Conservation (phyloP, 2,329 filamentous ascomycete genomes). For the Sporothrix inflata region DNA sequence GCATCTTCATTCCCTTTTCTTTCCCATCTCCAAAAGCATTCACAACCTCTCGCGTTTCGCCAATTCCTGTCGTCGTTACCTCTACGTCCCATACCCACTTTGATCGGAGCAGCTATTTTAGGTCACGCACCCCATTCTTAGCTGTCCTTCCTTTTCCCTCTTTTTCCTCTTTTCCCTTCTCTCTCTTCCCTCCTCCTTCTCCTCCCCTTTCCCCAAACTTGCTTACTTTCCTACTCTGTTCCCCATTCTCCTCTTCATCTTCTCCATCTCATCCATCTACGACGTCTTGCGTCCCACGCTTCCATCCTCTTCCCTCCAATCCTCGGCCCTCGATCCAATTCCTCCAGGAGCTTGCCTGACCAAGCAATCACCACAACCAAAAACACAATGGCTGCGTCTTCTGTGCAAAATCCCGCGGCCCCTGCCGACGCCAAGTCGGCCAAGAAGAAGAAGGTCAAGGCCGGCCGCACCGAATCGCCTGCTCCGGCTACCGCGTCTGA, state of each 20-base stretch:
- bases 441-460: conserved; percentile 71
- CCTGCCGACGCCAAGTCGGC: conserved; percentile 66
- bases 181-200: neutral
- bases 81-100: conserved; percentile 18
- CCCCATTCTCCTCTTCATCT: neutral
- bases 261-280: neutral
- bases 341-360: conserved; percentile 14
- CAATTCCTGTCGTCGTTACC: neutral
- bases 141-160: conserved; percentile 14
- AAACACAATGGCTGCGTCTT: conserved; percentile 63
- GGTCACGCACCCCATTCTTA: conserved; percentile 24
- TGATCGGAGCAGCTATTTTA: conserved; percentile 22
- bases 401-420: conserved; percentile 65
- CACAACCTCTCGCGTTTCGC: neutral
- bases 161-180: conserved; percentile 12
- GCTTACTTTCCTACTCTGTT: neutral
- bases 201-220: conserved; percentile 1
- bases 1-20: conserved; percentile 1
- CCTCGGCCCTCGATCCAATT: neutral
- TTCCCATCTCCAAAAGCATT: neutral
- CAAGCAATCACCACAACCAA: conserved; percentile 8
- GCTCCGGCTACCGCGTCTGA: conserved; percentile 55
- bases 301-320: neutral
- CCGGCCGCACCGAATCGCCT: conserved; percentile 58
- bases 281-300: conserved; percentile 5